Base-by-base conservation (phyloP, 805 yeast species). In the Lipomyces spencermartinsiae region DNA sequence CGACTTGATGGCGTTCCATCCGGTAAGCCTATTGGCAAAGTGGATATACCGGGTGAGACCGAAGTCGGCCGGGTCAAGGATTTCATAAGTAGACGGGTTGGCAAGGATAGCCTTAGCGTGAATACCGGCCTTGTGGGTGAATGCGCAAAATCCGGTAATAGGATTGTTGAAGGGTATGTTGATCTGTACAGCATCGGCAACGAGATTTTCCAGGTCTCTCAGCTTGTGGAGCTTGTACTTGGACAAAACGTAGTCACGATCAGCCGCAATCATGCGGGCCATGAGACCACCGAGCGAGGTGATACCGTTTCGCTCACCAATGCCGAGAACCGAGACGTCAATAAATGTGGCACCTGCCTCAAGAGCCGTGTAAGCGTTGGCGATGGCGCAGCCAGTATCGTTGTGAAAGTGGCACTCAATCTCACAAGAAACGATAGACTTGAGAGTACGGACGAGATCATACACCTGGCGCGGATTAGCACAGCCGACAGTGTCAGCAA, bases 261-360 rank as follows among this genome's bases (percentile, higher is more conserved):
- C 97, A 69, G 98, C 97, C 69, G 97, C 97, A 78, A 95, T 92
- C 99, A 94, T 94, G 82, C 99, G 88, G 58, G 98, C 98, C 98
- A 94, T 94, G 77, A 94, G 86, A 63, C 97, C 99, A 76, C 99
- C 98, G 73, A 94, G 86, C 68, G 98, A 97, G 54, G 97, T 93
- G 80, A 94, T 94, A 79, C 99, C 99, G 81, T 94, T 94, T 83
- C 99, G 89, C 86, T 94, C 99, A 81, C 99, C 99, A 74, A 94
- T 95, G 76, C 99, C 99, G 75, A 94, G 86, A 19, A 94, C 98
- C 14, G 97, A 90, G 58, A 92, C 97, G 81, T 94, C 99, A 73
- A 94, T 91, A 76, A 93, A 86, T 77, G 87, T 88, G 74, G 99
- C 99, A 77, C 99, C 99, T 64, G 93, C 99, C 82, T 94, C 99